phyloP scores from a whole-genome alignment of 805 yeast species.

The Ogataea pilisensis region DNA sequence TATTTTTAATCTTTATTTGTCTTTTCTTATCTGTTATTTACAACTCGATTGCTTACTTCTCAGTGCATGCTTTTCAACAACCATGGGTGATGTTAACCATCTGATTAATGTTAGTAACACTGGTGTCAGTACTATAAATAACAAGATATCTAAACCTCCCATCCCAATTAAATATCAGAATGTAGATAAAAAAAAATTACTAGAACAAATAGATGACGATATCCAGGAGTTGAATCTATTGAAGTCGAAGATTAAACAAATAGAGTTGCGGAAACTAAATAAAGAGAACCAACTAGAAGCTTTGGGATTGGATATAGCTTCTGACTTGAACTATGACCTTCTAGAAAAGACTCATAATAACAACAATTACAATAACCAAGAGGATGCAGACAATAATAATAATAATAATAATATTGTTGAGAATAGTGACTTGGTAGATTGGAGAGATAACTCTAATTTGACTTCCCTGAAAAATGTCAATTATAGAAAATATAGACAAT shows the following conservation, averaged over 20 bases:
- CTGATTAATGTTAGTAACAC: too few species aligned
- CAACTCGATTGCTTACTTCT: too few species aligned
- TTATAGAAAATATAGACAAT: slow-evolving; percentile 50
- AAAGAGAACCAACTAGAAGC: slow-evolving; percentile 11
- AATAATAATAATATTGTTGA: too few species aligned
- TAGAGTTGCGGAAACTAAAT: slow-evolving; percentile 13
- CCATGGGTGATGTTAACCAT: not conserved
- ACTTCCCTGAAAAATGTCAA: slow-evolving; percentile 20
- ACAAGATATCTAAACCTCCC: slow-evolving; percentile 1
- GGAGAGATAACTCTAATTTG: slow-evolving; percentile 22
- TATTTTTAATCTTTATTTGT: too few species aligned
- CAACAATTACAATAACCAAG: not conserved
- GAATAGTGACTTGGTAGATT: too few species aligned
- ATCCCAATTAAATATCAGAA: slow-evolving; percentile 22
- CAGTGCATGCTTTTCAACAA: not conserved
- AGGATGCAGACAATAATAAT: not conserved
- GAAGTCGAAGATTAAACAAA: slow-evolving; percentile 27
- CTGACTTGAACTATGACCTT: too few species aligned
- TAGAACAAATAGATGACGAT: slow-evolving; percentile 41
- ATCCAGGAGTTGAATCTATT: slow-evolving; percentile 38
- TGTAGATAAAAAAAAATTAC: slow-evolving; percentile 28
- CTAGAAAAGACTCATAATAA: too few species aligned
- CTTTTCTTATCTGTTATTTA: too few species aligned
- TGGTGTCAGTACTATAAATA: too few species aligned
- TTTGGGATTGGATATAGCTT: too few species aligned